Evolutionary conservation across 2,329 filamentous ascomycete species (phyloP).

Genomic region (Verticillium albo-atrum): DNA sequence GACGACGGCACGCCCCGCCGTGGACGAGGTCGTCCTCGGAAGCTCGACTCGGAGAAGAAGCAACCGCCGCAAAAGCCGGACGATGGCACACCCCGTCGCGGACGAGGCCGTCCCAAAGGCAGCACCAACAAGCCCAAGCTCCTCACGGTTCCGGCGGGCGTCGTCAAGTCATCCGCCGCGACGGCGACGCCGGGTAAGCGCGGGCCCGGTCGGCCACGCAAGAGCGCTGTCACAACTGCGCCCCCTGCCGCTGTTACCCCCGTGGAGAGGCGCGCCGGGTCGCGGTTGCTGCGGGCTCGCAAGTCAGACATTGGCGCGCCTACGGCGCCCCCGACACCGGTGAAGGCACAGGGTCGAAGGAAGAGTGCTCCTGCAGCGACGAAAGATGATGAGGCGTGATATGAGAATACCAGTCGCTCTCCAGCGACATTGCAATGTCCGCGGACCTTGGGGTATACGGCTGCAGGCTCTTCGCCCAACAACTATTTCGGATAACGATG

Average conservation of each 20-base stretch:
- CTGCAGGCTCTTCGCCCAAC: no score
- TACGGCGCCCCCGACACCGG: not conserved
- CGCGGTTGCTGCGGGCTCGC: not conserved
- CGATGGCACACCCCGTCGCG: conserved; percentile 33
- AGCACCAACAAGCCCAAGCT: conserved; percentile 25
- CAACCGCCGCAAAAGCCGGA: conserved; percentile 16
- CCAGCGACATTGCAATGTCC: not conserved
- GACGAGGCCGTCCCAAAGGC: conserved; percentile 43
- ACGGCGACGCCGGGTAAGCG: not conserved
- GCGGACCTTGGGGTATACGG: not conserved
- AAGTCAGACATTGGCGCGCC: not conserved
- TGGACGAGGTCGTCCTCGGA: conserved; percentile 34
- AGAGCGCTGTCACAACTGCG: conserved; percentile 15
- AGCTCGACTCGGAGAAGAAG: conserved; percentile 32
- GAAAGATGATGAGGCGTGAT: conserved; percentile 2
- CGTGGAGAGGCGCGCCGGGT: not conserved
- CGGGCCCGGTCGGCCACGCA: conserved; percentile 24
- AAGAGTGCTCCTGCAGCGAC: not conserved
- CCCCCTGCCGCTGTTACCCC: conserved; percentile 18
- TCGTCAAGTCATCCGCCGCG: conserved; percentile 7
- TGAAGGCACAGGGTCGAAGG: conserved; percentile 5
- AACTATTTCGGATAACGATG: no score
- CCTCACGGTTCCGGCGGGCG: conserved; percentile 11
- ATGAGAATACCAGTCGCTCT: not conserved
- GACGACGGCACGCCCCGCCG: conserved; percentile 30